Base-by-base conservation (phyloP, 169 alveolate genomes). In the Eimeria acervulina region DNA sequence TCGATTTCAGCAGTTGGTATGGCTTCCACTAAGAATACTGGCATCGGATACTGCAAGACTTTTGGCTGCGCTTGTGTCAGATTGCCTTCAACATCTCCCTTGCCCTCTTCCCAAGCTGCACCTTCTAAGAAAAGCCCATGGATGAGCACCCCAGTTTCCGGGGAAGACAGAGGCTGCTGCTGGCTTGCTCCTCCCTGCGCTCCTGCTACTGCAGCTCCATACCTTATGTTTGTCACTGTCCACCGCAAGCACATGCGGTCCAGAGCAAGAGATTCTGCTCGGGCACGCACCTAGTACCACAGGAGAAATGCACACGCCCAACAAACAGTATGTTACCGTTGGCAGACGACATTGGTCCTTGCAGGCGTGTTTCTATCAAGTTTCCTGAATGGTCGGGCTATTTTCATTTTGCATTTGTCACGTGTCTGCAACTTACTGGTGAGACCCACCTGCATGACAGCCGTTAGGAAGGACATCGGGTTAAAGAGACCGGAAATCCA, bases 391-490 rank as follows among this genome's bases (percentile, higher is more conserved):
- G 52, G 13, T 36, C 36, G n/a, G 13, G 51, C 83, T 72, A 72
- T 0, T 36, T 21, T 33, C n/a, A 19, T 0, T 31, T 13, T 68
- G 47, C 83, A 72, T 51, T 33, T n/a, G n/a, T 72, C 47, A 31
- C 15, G 31, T 6, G 83, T 19, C 47, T 72, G 83, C 52, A 19
- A 26, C 51, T 72, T 51, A 84, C 85, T 1, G 33, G 38, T 23
- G 19, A 31, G 66, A 55, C 95, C 38, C 2, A 91, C 95, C 97
- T 99, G 99, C 98, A 97, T 98, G 90, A 99, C 98, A 51, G 99
- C 99, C 13, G 99, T 99, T 74, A 99, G 96, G 96, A 98, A 99
- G 28, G 99, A 98, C 99, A 98, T 99, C 55, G 99, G 99, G 95
- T 99, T 99, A 97, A 99, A 99, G 72, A 99, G 98, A 76, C 99